A percentile compares a stretch with the other conserved stretches of the same genome.
These are phyloP conservation scores for Blepharisma stoltei DNA, from an alignment of 73 alveolate species.

Conservation along the genomic window DNA sequence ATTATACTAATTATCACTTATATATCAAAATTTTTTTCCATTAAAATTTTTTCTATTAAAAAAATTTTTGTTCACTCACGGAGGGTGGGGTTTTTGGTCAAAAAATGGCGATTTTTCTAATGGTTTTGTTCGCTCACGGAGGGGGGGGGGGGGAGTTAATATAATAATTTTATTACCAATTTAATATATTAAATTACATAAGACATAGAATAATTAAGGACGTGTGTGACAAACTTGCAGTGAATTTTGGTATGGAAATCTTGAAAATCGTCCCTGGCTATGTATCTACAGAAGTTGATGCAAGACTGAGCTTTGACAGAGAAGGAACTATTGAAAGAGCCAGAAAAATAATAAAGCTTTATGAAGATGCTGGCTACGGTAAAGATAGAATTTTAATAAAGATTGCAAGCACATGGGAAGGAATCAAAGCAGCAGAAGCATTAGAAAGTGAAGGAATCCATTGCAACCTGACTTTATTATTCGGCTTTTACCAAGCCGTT, in stretches of 20 bases:
- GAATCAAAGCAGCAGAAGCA: constrained; percentile 67
- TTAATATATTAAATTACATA: no score
- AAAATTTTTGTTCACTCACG: no score
- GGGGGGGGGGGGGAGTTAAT: no score
- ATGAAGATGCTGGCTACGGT: constrained; percentile 52
- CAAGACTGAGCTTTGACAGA: constrained; percentile 70
- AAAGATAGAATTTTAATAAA: constrained; percentile 65
- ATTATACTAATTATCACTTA: no score
- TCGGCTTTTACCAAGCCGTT: constrained; percentile 56
- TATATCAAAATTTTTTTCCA: no score
- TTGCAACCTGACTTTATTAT: constrained; percentile 71
- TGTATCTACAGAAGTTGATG: constrained; percentile 76
- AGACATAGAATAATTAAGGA: no score
- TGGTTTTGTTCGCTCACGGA: no score
- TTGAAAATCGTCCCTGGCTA: constrained; percentile 65
- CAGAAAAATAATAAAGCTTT: constrained; percentile 42
- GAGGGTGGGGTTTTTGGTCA: no score
- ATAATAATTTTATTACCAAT: no score
- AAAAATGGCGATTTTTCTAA: no score
- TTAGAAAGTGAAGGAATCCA: constrained; percentile 58
- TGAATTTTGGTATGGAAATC: constrained; percentile 59
- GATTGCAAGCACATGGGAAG: constrained; percentile 85
- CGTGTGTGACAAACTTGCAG: constrained; percentile 59
- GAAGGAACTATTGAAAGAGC: constrained; percentile 40
- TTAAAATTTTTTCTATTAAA: no score